Evolutionary conservation across 2,329 filamentous ascomycete genomes (phyloP), one percentile per base, ranked within the genome.

Genomic region (Penicillium sp.): DNA sequence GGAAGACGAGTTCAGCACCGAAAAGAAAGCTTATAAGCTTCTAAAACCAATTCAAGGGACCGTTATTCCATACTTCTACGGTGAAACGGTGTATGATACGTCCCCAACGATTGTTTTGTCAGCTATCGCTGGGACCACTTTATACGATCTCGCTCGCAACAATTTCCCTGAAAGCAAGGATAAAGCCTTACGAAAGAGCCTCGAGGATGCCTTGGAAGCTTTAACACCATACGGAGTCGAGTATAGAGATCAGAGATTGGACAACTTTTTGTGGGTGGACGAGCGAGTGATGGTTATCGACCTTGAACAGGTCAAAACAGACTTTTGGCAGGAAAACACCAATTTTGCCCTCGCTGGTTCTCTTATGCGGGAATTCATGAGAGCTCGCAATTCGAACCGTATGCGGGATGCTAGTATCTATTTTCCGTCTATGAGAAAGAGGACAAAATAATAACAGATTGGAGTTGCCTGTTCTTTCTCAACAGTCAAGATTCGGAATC

Each of bases 41-140:
- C 27, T 30, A 23, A 18, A 17, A 15, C 34, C 12, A 18, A 25
- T 37, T 29, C 34, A 37, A 30, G 34, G 34, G 12, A 37, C 34
- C 12, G 15, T 30, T 30, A 29, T 37, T 20, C 34, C 26, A 30
- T 20, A 30, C 16, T 30, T 37, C 16, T 37, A 37, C 23, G 26
- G 34, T 14, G 26, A 37, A 30, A 20, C 30, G 6, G 17, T 32
- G 16, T 23, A 32, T 16, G 30, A 32, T 11, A 12, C 15, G 23
- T 32, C 30, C 30, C 30, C 30, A 6, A 20, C 30, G 10, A 15
- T 32, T 18, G 30, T 32, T 32, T 14, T 32, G 18, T 32, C 30
- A n/a, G 14, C 6, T n/a, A 32, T 31, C 14, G 13, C 29, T 9
- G 29, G 29, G 29, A 27, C 22, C 23, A 35, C 13, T 27, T 18